Base-by-base conservation (phyloP, 768 basidiomycete species). In the Tulasnella sp. region DNA sequence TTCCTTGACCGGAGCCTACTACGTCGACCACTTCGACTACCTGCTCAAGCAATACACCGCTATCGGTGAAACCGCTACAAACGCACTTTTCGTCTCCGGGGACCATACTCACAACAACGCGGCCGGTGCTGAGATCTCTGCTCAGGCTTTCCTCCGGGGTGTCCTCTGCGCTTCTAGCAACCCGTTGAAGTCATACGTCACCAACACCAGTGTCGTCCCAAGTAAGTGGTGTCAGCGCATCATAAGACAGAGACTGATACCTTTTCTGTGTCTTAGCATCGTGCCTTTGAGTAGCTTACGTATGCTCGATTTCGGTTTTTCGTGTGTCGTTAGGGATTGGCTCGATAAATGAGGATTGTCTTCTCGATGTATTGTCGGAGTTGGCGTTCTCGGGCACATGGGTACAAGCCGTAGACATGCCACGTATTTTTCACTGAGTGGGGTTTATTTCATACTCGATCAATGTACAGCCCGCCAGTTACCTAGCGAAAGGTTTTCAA, bases 41-140 rank as follows among this genome's bases (percentile, higher is more conserved):
- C 40, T 76, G 0, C 5, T 58, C 24, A 38, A 24, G 21, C 19
- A 39, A 27, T 76, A 52, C 75, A 31, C 39, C 6, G 38, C 39
- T 10, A 5, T 52, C 40, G 75, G 75, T 31, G 39, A 39, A 38
- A 58, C 27, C 0, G 46, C 75, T 0, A 48, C 46, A 21, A 24
- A 46, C 18, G 56, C 44, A 0, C 46, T 42, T 16, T 76, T 56
- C 46, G 62, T 68, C 27, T 16, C 75, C n/a, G 38, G 46, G 5
- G 75, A 76, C 48, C 42, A 76, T 36, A 52, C 38, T n/a, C 75
- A 76, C 75, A 76, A 44, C 6, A 56, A 31, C 44, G n/a, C 75
- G 8, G 44, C 39, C 34, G 73, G 73, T 4, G 73, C 73, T 18
- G 73, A 36, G 1, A 34, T 74, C 18, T 31, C 36, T 10, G 73